Percentiles rank a stretch among this genome's conserved stretches.
These are phyloP conservation scores for Fomitiporia mediterranea DNA, from an alignment of 1,284 basidiomycete genomes.

Conservation along the genomic window DNA sequence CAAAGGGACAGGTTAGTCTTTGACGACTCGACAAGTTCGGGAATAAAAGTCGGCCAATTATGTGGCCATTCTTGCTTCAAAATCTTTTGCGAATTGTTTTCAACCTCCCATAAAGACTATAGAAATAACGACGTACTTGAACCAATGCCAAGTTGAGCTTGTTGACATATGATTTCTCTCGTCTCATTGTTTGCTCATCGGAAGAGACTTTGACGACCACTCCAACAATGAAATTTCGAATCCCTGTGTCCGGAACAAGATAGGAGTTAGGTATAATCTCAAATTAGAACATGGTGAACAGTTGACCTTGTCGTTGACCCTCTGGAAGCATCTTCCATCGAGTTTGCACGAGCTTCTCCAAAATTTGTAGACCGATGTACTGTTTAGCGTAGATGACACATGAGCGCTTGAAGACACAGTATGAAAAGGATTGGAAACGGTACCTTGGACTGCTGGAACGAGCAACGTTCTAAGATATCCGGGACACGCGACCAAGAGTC, in stretches of 20 bases:
- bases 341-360: slow-evolving; percentile 91
- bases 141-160: slow-evolving; percentile 97
- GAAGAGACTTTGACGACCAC: slow-evolving; percentile 90
- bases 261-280: not conserved
- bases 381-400: no score
- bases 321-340: slow-evolving; percentile 96
- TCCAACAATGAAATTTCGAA: slow-evolving; percentile 95
- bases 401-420: no score
- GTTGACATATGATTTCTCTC: slow-evolving; percentile 95
- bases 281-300: not conserved
- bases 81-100: slow-evolving; percentile 54
- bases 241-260: slow-evolving; percentile 48
- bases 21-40: slow-evolving; percentile 96
- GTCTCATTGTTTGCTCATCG: slow-evolving; percentile 81
- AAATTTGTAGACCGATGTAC: slow-evolving; percentile 93
- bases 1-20: slow-evolving; percentile 95
- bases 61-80: slow-evolving; percentile 99
- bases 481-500: slow-evolving; percentile 98
- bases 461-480: slow-evolving; percentile 83
- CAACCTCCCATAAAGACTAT: not conserved
- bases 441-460: slow-evolving; percentile 90
- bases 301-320: slow-evolving; percentile 82
- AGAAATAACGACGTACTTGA: slow-evolving; percentile 51
- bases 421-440: slow-evolving; percentile 20
- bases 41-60: slow-evolving; percentile 98